Evolutionary conservation across 306 rosid genomes (phyloP), one percentile per base, ranked within the genome.

Genomic region (Begonia loranthoides): DNA sequence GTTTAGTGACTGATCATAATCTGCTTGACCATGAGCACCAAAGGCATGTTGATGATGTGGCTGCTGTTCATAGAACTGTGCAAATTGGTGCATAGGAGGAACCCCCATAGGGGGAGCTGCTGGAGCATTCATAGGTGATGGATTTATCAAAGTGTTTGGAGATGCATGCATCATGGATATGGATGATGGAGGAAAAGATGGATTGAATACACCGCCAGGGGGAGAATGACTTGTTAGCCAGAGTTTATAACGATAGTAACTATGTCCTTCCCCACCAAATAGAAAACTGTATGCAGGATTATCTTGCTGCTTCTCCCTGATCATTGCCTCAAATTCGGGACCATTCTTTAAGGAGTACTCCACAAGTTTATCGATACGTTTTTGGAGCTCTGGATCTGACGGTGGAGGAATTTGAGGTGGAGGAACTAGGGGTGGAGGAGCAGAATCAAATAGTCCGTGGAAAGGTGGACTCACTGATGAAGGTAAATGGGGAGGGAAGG

Each of bases 271-370:
- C 72, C 94, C 99, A 19, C 99, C 95, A 71, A 90, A 82, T 49
- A 90, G 90, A 69, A 90, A 86, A 51, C 84, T 70, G 59, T 86
- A 90, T 3, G 87, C 83, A 28, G 99, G 99, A 72, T 86, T 90
- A 45, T 90, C 99, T 49, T 81, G 74, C 60, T 90, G 95, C 55
- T 90, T 90, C 45, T 90, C 95, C 46, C 99, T 78, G 55, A 90
- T 83, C 95, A 83, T 90, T 57, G 86, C 87, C 66, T 86, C 99
- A 72, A 90, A 90, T 51, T 86, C 95, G 9, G 95, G 99, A 9
- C 95, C 99, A 62, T 86, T 86, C 71, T 90, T 86, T 55, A 84
- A 84, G 2, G 87, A 57, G 51, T 90, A 90, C 76, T 90, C 96
- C 51, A 76, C 95, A 51, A 86, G 81, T 70, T 86, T 86, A 52